Evolutionary conservation across 2,329 filamentous ascomycete species (phyloP).

Genomic region (Rachicladosporium sp.): DNA sequence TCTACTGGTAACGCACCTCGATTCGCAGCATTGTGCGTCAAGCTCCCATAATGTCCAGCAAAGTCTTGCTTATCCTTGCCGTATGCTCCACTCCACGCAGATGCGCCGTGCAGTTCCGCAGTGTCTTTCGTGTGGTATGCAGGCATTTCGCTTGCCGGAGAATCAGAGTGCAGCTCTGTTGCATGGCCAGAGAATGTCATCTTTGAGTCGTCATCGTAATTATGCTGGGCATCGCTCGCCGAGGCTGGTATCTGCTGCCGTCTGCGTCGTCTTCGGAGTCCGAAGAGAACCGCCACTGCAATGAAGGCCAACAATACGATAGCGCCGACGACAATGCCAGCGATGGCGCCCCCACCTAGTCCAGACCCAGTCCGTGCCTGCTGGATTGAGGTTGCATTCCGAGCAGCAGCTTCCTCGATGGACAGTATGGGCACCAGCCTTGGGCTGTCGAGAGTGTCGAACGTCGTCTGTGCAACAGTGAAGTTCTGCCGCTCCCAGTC

Average conservation of each 20-base stretch:
- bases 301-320: constrained; percentile 23
- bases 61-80: too few species aligned
- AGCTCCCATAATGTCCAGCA: too few species aligned
- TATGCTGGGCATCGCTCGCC: background rate
- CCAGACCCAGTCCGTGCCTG: constrained; percentile 8
- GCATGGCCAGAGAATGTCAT: too few species aligned
- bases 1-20: too few species aligned
- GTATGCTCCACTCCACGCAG: too few species aligned
- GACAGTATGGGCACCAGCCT: background rate
- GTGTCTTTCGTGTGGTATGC: too few species aligned
- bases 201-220: too few species aligned
- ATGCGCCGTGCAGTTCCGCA: too few species aligned
- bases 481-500: constrained; percentile 23
- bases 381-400: constrained; percentile 1
- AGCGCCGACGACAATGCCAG: constrained; percentile 32
- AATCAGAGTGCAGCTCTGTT: too few species aligned
- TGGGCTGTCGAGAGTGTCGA: background rate
- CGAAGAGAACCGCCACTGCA: constrained; percentile 21
- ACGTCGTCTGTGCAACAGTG: constrained; percentile 9
- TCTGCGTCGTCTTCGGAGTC: constrained; percentile 10
- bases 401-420: background rate
- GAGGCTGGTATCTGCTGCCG: background rate
- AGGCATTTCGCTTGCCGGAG: too few species aligned
- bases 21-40: too few species aligned
- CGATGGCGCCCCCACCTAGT: constrained; percentile 26